Base-by-base conservation (phyloP, 805 yeast genomes). In the Myxozyma vanderwaltii region DNA sequence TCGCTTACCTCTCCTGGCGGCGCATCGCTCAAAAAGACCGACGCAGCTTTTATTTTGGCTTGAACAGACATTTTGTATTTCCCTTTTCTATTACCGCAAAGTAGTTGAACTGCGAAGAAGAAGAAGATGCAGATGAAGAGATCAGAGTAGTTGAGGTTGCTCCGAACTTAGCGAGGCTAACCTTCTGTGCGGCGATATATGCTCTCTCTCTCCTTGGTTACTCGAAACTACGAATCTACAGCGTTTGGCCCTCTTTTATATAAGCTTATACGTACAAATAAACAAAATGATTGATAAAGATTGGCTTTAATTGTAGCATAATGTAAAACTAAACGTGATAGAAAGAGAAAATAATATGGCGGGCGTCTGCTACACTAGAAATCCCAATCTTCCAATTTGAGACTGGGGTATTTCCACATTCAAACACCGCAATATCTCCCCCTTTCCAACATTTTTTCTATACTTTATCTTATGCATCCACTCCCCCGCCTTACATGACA, bases 401-500 rank as follows among this genome's bases (percentile, higher is more conserved):
- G 10, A 29, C 10, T 7, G 33, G 10, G 33, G 33, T 29, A 10
- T 29, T 7, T 29, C 33, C 33, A 17, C 51, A 31, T 13, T 15
- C 49, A 23, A 29, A 38, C 35, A 38, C 49, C 17, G 21, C 27
- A 4, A 17, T 19, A n/a, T 21, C 17, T 10, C 19, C n/a, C 31
- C 19, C 51, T 26, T 35, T 46, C 51, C 33, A 33, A 15, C 24
- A 17, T 40, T 17, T 46, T 27, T 31, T 15, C 12, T 19, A 46
- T 33, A 12, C 24, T 13, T 19, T 5, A 4, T 24, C 48, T 44
- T 44, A 31, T 26, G 21, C 48, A 27, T 24, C n/a, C 27, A 3
- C 24, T 3, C 33, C 26, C 33, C 41, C 36, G 29, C 36, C 50
- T 50, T 61, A 61, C 97, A 92, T 94, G 76, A 91, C 90, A 72